Evolutionary conservation across 2,329 filamentous ascomycete genomes (phyloP).

Genomic region (Fusarium anthophilum): DNA sequence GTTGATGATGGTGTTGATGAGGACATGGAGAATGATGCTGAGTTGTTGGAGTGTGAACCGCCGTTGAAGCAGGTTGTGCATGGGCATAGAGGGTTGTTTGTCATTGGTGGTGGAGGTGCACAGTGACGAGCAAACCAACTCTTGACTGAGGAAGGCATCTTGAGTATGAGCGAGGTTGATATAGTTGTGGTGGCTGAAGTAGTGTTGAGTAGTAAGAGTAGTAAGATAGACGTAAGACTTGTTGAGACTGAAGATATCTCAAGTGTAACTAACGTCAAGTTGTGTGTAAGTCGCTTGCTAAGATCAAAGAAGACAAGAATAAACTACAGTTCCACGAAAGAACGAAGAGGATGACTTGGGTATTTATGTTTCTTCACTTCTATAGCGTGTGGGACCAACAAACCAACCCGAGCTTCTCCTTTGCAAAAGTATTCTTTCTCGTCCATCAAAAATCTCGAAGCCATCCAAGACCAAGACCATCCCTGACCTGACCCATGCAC

Average conservation of each 20-base stretch:
- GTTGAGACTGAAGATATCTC: background rate
- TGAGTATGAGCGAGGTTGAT: constrained; percentile 6
- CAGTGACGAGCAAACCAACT: constrained; percentile 55
- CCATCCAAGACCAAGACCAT: constrained; percentile 8
- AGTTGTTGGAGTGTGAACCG: constrained; percentile 31
- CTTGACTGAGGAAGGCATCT: constrained; percentile 46
- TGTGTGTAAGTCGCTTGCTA: background rate
- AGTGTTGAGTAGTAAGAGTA: background rate
- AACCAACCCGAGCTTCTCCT: constrained; percentile 18
- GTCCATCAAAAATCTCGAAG: constrained; percentile 7
- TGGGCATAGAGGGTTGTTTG: constrained; percentile 47
- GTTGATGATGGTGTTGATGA: background rate
- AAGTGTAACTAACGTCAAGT: background rate
- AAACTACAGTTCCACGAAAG: background rate
- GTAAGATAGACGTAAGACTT: background rate
- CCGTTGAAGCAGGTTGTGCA: constrained; percentile 49
- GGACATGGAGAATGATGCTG: constrained; percentile 24
- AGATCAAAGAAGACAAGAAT: constrained; percentile 2
- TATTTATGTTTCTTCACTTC: constrained; percentile 37
- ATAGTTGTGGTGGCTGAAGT: background rate
- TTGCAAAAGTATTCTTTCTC: background rate
- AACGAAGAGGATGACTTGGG: constrained; percentile 15
- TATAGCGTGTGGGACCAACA: constrained; percentile 28
- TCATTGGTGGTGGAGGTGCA: constrained; percentile 51
- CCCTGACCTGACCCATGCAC: background rate